Percentiles rank a stretch among this genome's conserved stretches.
Conservation (phyloP, 495 filamentous ascomycete species). For the Talaromyces trachyspermus region DNA sequence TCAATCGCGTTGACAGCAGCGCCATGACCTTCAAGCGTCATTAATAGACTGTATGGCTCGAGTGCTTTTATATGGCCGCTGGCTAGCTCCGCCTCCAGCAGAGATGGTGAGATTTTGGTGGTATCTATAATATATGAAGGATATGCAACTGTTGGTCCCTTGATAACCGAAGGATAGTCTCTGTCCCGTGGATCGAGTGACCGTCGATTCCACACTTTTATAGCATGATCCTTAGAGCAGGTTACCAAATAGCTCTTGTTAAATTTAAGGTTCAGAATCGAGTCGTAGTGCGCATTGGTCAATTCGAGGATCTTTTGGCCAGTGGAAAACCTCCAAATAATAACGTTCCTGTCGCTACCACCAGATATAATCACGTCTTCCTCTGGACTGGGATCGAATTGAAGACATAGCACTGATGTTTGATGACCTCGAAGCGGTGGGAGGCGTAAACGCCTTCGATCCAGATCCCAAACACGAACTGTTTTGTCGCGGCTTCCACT, state of each 20-base stretch:
- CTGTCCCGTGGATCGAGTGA: slow-evolving; percentile 58
- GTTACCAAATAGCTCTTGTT: slow-evolving; percentile 87
- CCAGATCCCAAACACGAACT: slow-evolving; percentile 83
- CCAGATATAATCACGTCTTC: slow-evolving; percentile 91
- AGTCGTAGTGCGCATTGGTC: slow-evolving; percentile 70
- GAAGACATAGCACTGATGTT: slow-evolving; percentile 88
- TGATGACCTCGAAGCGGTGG: slow-evolving; percentile 66
- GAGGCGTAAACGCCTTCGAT: slow-evolving; percentile 66
- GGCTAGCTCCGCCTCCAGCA: slow-evolving; percentile 34
- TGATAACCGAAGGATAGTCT: slow-evolving; percentile 51
- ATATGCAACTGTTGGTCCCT: slow-evolving; percentile 36
- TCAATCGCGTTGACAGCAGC: slow-evolving; percentile 97
- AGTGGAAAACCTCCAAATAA: slow-evolving; percentile 90
- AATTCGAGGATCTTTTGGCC: slow-evolving; percentile 71
- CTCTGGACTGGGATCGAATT: slow-evolving; percentile 87
- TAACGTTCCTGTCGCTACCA: slow-evolving; percentile 82
- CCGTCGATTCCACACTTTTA: slow-evolving; percentile 88
- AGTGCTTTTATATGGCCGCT: slow-evolving; percentile 30
- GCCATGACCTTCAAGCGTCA: slow-evolving; percentile 68
- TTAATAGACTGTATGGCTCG: slow-evolving; percentile 65
- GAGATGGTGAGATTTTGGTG: slow-evolving; percentile 37
- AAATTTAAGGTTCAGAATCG: slow-evolving; percentile 92
- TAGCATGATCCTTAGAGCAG: slow-evolving; percentile 92
- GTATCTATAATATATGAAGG: slow-evolving; percentile 48
- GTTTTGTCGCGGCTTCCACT: slow-evolving; percentile 88